A percentile compares a stretch with the other conserved stretches of the same genome.
These are phyloP conservation scores for Dendrobium catenatum DNA, from an alignment of 106 monocot species.

Conservation along the genomic window DNA sequence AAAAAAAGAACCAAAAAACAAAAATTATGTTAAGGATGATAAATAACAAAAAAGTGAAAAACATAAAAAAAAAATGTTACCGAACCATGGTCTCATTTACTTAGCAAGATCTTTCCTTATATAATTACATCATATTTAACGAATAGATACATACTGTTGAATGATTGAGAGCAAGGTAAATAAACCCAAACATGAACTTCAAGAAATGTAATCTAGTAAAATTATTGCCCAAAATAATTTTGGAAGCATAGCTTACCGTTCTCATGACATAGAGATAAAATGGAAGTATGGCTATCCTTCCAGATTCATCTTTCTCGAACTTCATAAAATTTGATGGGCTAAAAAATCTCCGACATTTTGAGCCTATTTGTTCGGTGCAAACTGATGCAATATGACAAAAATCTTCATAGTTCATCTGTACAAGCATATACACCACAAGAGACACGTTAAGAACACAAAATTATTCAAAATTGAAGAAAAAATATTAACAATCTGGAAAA, in stretches of 20 bases:
- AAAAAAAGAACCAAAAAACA: not conserved
- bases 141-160: not conserved
- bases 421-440: not conserved
- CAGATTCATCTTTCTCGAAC: constrained; percentile 99
- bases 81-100: not conserved
- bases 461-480: not conserved
- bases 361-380: constrained; percentile 95
- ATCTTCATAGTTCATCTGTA: constrained; percentile 99
- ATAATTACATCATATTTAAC: not conserved
- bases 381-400: constrained; percentile 98
- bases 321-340: constrained; percentile 99
- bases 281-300: constrained; percentile 96
- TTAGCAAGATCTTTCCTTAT: not conserved
- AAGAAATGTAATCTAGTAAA: not conserved
- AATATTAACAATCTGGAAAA: not conserved
- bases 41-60: not conserved
- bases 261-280: constrained; percentile 99
- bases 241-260: constrained; percentile 45
- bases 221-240: not conserved
- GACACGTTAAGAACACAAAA: not conserved
- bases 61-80: not conserved
- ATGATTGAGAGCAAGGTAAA: not conserved
- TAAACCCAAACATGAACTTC: not conserved
- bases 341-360: constrained; percentile 91
- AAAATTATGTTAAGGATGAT: not conserved